Conservation (phyloP, 2,329 filamentous ascomycete genomes). For the Corinectria fuckeliana region DNA sequence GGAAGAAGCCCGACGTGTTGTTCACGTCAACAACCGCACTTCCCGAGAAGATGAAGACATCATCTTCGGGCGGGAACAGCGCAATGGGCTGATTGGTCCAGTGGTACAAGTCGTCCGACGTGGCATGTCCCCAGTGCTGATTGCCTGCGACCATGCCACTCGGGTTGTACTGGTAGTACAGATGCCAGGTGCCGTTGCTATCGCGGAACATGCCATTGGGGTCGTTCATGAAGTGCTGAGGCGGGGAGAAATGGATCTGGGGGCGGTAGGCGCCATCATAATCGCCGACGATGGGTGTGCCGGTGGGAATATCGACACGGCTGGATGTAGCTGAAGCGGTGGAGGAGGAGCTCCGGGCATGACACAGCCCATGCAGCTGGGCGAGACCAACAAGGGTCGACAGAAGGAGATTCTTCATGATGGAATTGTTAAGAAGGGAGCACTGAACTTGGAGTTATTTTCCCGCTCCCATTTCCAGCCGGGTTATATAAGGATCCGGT, state of each 20-base stretch:
- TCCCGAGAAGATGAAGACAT: constrained; percentile 57
- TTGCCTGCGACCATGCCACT: constrained; percentile 57
- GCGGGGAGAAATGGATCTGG: constrained; percentile 63
- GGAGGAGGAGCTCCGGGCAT: neutral
- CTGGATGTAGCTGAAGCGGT: neutral
- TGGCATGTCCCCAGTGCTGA: constrained; percentile 73
- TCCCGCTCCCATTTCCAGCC: neutral
- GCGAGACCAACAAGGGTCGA: neutral
- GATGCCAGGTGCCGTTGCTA: constrained; percentile 62
- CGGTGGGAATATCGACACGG: constrained; percentile 26
- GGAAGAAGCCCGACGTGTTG: constrained; percentile 72
- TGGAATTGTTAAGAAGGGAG: neutral
- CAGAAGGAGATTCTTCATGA: neutral
- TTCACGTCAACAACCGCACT: constrained; percentile 65
- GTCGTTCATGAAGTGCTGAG: constrained; percentile 64
- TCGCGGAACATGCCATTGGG: constrained; percentile 70
- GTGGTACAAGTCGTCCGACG: constrained; percentile 65
- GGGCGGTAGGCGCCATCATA: constrained; percentile 49
- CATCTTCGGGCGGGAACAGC: constrained; percentile 55
- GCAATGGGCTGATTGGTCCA: constrained; percentile 72
- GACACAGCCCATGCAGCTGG: neutral
- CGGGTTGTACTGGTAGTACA: constrained; percentile 68
- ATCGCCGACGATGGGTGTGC: constrained; percentile 32
- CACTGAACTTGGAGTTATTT: neutral
- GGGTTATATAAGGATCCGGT: neutral